Percentiles rank a stretch among this genome's conserved stretches.
These are phyloP conservation scores for Colletotrichum navitas DNA, from an alignment of 2,329 filamentous ascomycete species.

Conservation along the genomic window DNA sequence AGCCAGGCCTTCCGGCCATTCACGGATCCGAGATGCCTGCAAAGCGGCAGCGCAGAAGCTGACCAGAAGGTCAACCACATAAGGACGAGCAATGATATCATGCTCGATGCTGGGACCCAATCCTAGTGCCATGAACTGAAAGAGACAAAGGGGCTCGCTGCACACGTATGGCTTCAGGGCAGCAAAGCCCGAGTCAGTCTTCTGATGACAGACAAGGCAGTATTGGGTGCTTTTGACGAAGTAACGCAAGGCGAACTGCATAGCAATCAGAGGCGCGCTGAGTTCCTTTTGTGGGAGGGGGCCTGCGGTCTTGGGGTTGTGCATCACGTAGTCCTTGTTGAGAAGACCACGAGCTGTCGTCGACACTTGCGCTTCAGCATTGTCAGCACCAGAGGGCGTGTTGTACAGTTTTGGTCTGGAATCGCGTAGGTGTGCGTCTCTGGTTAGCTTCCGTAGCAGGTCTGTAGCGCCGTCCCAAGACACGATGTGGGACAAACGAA, in stretches of 20 bases:
- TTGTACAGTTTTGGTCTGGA: background rate
- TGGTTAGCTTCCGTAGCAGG: constrained; percentile 22
- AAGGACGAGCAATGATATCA: constrained; percentile 82
- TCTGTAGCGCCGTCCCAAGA: constrained; percentile 42
- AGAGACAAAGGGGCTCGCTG: constrained; percentile 79
- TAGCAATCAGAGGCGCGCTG: constrained; percentile 69
- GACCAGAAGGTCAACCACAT: constrained; percentile 86
- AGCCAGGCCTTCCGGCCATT: constrained; percentile 58
- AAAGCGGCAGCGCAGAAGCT: constrained; percentile 82
- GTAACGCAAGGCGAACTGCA: constrained; percentile 83
- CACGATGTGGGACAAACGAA: constrained; percentile 50
- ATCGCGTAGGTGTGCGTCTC: constrained; percentile 19
- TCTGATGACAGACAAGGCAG: constrained; percentile 86
- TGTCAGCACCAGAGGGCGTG: no score
- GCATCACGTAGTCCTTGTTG: constrained; percentile 28
- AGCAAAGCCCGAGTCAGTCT: constrained; percentile 71
- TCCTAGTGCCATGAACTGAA: constrained; percentile 88
- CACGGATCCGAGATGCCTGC: constrained; percentile 53
- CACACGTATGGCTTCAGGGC: constrained; percentile 86
- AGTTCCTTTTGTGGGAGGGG: constrained; percentile 45
- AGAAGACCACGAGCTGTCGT: constrained; percentile 14
- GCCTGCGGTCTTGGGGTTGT: constrained; percentile 41
- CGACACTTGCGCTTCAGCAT: constrained; percentile 25
- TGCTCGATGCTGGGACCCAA: constrained; percentile 89
- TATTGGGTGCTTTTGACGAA: constrained; percentile 87